Evolutionary conservation across 2,329 filamentous ascomycete genomes (phyloP), one percentile per base, ranked within the genome.

Genomic region (Microdochium bolleyi): DNA sequence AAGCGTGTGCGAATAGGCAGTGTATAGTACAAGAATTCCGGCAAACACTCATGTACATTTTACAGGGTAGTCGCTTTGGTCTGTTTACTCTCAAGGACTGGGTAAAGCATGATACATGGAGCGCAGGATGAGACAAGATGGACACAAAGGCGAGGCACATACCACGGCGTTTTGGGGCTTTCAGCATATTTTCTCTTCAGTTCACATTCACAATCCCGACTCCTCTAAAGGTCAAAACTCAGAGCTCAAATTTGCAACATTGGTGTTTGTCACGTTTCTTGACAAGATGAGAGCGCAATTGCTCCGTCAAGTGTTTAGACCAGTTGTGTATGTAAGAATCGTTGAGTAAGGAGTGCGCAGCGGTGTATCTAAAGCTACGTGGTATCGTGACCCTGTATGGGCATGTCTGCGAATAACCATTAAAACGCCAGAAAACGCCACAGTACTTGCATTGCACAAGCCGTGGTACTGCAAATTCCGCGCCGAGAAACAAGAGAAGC

Each of bases 331-430:
- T 37, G 30, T 53, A 32, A 53, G 53, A 38, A 54, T 55, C 34
- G 54, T 58, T 51, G 41, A 22, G 19, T 19, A 21, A 24, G 19
- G 21, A 22, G 19, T 46, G 41, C 41, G 14, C 16, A 46, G 19
- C 16, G 19, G 41, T 19, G 22, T 46, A 19, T 46, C 41, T 46
- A 46, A 50, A 60, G 54, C 55, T 60, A 53, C 27, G 54, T 63
- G 59, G 60, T 64, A 62, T 64, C 61, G 57, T 58, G 51, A 59
- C 54, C 57, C 54, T 51, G 52, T 32, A 46, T 24, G 50, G 54
- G 55, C 53, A 56, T 55, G 48, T 55, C 38, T 55, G 60, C 27
- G 49, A 54, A 53, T 51, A 46, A 56, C 41, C 52, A 51, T 48
- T 51, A 54, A 58, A 61, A 60, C 58, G 54, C 58, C 60, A 30